These are phyloP conservation scores for Populus hybrid DNA, from an alignment of 441 rosid species.

Conservation along the genomic window DNA sequence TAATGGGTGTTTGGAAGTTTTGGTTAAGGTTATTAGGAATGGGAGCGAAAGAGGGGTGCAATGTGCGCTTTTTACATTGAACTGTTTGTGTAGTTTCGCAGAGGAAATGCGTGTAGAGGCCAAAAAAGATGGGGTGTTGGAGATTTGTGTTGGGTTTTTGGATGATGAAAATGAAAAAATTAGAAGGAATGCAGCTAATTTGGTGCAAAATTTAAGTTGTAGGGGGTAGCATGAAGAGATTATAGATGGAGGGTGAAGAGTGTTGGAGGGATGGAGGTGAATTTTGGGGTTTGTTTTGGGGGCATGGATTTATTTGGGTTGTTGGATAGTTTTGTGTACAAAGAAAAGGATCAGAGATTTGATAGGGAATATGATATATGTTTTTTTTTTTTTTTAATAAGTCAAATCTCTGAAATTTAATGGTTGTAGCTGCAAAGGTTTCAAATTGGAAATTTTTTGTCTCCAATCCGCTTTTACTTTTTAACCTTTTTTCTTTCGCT, in stretches of 20 bases:
- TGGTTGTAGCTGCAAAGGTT: slow-evolving; percentile 26
- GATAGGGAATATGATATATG: slow-evolving; percentile 18
- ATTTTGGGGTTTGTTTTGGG: slow-evolving; percentile 29
- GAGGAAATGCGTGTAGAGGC: slow-evolving; percentile 44
- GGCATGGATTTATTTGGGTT: slow-evolving; percentile 18
- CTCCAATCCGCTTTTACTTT: background rate
- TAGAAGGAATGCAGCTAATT: slow-evolving; percentile 57
- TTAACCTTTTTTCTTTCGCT: background rate
- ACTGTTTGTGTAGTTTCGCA: slow-evolving; percentile 53
- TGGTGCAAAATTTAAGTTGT: slow-evolving; percentile 56
- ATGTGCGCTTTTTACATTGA: slow-evolving; percentile 64
- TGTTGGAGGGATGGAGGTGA: slow-evolving; percentile 34
- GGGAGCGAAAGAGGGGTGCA: slow-evolving; percentile 71
- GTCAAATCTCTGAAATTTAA: slow-evolving; percentile 17
- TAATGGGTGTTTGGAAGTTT: slow-evolving; percentile 50
- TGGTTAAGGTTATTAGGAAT: slow-evolving; percentile 48
- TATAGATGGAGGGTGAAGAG: slow-evolving; percentile 29
- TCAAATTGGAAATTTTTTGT: slow-evolving; percentile 23
- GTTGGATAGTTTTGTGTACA: slow-evolving; percentile 59
- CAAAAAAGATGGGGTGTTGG: slow-evolving; percentile 51
- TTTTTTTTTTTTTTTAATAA: slow-evolving; percentile 32
- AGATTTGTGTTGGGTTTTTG: slow-evolving; percentile 57
- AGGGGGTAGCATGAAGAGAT: background rate
- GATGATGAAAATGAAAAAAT: slow-evolving; percentile 80
- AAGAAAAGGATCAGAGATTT: slow-evolving; percentile 36